phyloP scores from a whole-genome alignment of 129 eudicot species.

The Artemisia tridentata region DNA sequence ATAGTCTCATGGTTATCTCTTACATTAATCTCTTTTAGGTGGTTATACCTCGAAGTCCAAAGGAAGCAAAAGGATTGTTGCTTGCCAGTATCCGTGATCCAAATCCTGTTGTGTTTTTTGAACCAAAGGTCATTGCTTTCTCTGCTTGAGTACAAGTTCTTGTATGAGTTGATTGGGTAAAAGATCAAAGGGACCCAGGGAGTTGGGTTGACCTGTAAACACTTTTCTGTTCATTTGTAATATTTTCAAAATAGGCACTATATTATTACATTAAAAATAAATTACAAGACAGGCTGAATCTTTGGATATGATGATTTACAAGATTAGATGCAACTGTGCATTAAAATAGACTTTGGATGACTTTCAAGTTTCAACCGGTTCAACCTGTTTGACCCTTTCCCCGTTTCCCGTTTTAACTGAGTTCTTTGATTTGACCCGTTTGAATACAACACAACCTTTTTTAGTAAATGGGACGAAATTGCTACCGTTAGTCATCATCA shows the following conservation, averaged over 20 bases:
- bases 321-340: neutral
- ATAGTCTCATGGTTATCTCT: neutral
- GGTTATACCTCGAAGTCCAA: constrained; percentile 94
- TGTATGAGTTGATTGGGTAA: neutral
- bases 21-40: constrained; percentile 44
- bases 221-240: neutral
- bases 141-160: constrained; percentile 9
- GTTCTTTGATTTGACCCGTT: neutral
- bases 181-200: neutral
- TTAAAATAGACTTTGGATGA: neutral
- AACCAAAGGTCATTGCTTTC: constrained; percentile 74
- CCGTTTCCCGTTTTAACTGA: too few species aligned
- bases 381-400: neutral
- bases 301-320: neutral
- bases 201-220: neutral
- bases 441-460: neutral
- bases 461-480: neutral
- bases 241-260: neutral
- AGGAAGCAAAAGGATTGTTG: constrained; percentile 86
- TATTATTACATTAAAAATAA: neutral
- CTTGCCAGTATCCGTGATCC: constrained; percentile 89
- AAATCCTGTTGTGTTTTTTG: constrained; percentile 93
- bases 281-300: neutral
- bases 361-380: constrained; percentile 3
- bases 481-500: neutral